Base-by-base conservation (phyloP, 2,329 filamentous ascomycete species). In the Sordariomycetes sp. region DNA sequence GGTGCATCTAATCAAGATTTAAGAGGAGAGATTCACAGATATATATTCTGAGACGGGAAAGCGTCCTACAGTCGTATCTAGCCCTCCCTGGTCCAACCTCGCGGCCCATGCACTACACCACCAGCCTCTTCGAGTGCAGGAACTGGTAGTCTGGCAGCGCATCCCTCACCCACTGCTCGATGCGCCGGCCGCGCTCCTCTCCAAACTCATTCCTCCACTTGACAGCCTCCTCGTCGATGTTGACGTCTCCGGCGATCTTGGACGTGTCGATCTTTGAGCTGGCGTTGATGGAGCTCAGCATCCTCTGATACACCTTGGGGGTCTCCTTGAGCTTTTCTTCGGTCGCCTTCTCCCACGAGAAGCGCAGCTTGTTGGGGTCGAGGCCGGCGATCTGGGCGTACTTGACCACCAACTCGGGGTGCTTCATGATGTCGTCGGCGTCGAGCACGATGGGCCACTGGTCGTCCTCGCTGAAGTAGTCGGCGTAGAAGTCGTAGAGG, bases 381-480 rank as follows among this genome's bases (percentile, higher is more conserved):
- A 62, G 37, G 1, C 57, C 58, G 1, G 49, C 42, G 12, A 46
- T 37, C 15, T 49, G 42, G 33, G 47, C 50, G 30, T 51, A 47
- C 29, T 47, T 36, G 11, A 37, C 28, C 4, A 59, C 45, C n/a
- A 54, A 42, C n/a, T 40, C 36, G 0, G 52, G 51, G 14, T 43
- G 39, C 26, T 50, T 49, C 30, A 61, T 61, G 5, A 61, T 40
- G 37, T 61, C 58, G 35, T 59, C 50, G 6, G 58, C 56, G 34
- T 62, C 59, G 1, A 59, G 34, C 3, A 62, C 41, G 5, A 56
- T 43, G 9, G 32, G 32, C 32, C 19, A 25, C 14, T 24, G 20
- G 21, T n/a, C 18, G 14, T 15, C 23, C 19, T 18, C 32, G 14
- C 32, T 15, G 1, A 55, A 56, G 7, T 50, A 45, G 28, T 47